These are phyloP conservation scores for Alternaria viburni DNA, from an alignment of 2,329 filamentous ascomycete genomes.

Conservation along the genomic window DNA sequence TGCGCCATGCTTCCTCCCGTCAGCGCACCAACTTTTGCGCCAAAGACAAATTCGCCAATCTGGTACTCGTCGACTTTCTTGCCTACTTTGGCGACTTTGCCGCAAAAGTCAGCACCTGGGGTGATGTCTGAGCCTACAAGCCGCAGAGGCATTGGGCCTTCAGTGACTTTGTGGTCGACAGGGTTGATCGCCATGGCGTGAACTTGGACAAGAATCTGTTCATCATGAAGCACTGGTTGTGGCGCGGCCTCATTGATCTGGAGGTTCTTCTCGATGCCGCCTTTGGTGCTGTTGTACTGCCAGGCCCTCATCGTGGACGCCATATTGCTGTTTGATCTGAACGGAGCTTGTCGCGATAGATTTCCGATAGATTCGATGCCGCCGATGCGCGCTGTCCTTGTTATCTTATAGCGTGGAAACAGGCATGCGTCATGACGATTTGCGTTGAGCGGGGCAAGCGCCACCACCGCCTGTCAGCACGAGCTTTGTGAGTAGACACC, in stretches of 20 bases:
- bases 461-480: background rate
- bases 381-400: background rate
- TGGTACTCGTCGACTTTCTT: constrained; percentile 34
- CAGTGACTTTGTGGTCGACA: constrained; percentile 68
- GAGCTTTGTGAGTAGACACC: background rate
- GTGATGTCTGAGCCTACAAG: constrained; percentile 47
- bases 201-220: constrained; percentile 63
- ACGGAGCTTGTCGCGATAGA: background rate
- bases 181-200: constrained; percentile 64
- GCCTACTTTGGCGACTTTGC: constrained; percentile 53
- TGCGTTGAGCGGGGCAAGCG: constrained; percentile 7
- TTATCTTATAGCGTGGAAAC: constrained; percentile 2
- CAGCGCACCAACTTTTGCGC: constrained; percentile 37
- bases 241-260: constrained; percentile 54
- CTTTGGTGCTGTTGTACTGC: constrained; percentile 58
- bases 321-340: constrained; percentile 12
- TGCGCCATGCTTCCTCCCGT: constrained; percentile 48
- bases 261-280: constrained; percentile 62
- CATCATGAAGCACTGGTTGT: constrained; percentile 43
- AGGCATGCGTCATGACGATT: constrained; percentile 8
- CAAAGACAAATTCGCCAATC: constrained; percentile 51
- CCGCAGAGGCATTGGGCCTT: constrained; percentile 49
- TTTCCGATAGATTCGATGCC: background rate
- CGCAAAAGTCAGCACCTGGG: constrained; percentile 60
- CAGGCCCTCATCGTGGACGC: constrained; percentile 62